Conservation (phyloP, 2,329 filamentous ascomycete species). For the Arthrobotrys pseudoclavata region DNA sequence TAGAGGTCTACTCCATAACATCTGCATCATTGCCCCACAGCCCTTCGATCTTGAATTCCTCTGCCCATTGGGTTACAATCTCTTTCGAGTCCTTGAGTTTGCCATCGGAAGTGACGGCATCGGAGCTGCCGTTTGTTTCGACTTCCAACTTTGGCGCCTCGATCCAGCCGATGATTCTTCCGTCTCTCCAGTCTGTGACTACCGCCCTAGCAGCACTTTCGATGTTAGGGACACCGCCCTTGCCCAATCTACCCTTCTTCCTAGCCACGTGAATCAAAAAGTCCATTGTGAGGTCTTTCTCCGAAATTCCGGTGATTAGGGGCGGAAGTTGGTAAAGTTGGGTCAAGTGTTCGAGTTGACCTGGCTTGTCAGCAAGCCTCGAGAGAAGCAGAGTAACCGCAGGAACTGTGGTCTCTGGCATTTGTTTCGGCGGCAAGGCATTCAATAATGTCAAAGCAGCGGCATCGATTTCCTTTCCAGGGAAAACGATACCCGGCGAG, state of each 20-base stretch:
- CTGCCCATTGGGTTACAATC: conserved; percentile 92
- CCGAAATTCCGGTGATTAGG: conserved; percentile 73
- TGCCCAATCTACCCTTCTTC: conserved; percentile 88
- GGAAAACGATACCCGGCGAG: conserved; percentile 95
- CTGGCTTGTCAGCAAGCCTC: conserved; percentile 79
- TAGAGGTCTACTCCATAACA: conserved; percentile 30
- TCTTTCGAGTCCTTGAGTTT: conserved; percentile 79
- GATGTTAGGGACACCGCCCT: conserved; percentile 90
- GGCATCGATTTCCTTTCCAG: conserved; percentile 73
- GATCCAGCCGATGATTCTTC: conserved; percentile 91
- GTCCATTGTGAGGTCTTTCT: conserved; percentile 85
- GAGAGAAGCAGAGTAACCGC: conserved; percentile 87
- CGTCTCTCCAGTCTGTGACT: conserved; percentile 96
- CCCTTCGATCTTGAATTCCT: conserved; percentile 94
- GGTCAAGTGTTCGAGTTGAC: conserved; percentile 82
- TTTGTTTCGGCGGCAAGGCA: conserved; percentile 91
- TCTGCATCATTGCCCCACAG: conserved; percentile 74
- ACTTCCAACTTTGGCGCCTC: conserved; percentile 79
- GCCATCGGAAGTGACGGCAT: conserved; percentile 67
- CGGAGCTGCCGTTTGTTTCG: conserved; percentile 66
- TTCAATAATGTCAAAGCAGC: conserved; percentile 90
- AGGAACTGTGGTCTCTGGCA: conserved; percentile 85
- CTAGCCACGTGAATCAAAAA: conserved; percentile 95
- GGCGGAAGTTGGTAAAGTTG: conserved; percentile 87
- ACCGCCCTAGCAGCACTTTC: conserved; percentile 90